phyloP scores from a whole-genome alignment of 495 filamentous ascomycete species.

The Trichoderma reesei region DNA sequence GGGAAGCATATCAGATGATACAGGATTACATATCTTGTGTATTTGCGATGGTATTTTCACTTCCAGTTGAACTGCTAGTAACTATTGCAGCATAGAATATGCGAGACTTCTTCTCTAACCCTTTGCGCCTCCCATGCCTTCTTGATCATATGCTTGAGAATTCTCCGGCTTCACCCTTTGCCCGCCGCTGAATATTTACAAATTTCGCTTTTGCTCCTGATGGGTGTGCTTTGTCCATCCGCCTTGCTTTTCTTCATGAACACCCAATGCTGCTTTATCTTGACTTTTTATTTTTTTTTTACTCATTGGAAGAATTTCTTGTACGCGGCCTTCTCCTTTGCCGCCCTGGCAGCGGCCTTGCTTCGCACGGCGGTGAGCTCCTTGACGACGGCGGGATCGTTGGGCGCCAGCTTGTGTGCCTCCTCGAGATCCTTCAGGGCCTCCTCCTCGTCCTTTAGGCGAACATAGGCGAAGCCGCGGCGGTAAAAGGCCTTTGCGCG shows the following conservation, averaged over 20 bases:
- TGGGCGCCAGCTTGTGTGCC: slow-evolving; percentile 64
- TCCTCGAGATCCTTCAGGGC: slow-evolving; percentile 69
- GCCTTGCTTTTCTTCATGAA: too few species aligned
- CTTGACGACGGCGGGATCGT: slow-evolving; percentile 63
- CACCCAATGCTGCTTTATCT: too few species aligned
- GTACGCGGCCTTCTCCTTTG: slow-evolving; percentile 83
- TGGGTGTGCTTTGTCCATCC: too few species aligned
- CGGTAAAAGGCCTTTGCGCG: slow-evolving; percentile 83
- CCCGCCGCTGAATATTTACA: neutral
- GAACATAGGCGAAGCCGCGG: slow-evolving; percentile 60
- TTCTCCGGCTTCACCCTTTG: neutral
- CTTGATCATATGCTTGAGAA: neutral
- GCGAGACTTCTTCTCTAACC: neutral
- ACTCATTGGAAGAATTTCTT: slow-evolving; percentile 66
- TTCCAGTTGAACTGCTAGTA: too few species aligned
- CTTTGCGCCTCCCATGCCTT: slow-evolving; percentile 7
- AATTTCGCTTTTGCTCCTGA: neutral
- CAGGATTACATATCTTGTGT: too few species aligned
- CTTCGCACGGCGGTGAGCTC: slow-evolving; percentile 72
- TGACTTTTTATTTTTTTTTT: neutral
- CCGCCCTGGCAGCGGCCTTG: slow-evolving; percentile 55
- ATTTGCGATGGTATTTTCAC: too few species aligned
- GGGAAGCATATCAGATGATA: too few species aligned
- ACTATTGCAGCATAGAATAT: neutral
- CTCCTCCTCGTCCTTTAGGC: slow-evolving; percentile 75